phyloP scores from a whole-genome alignment of 176 grass and related monocot species.

The Eleusine indica region DNA sequence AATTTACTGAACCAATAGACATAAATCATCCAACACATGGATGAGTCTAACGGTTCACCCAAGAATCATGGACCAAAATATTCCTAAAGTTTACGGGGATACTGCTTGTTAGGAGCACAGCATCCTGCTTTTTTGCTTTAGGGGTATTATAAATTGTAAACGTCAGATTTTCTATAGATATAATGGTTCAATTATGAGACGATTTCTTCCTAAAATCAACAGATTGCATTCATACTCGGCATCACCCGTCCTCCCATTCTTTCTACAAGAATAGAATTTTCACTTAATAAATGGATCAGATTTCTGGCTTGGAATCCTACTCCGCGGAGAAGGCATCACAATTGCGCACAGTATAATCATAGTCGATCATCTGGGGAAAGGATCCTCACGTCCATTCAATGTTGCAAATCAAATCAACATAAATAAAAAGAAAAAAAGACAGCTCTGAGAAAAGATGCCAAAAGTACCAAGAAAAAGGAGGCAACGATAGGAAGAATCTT shows the following conservation, averaged over 20 bases:
- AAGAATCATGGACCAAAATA: conserved; percentile 21
- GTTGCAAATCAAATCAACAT: too few species aligned
- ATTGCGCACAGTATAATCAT: conserved; percentile 51
- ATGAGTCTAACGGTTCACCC: conserved; percentile 57
- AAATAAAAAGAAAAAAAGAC: background rate
- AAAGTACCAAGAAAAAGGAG: background rate
- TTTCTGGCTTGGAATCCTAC: conserved; percentile 63
- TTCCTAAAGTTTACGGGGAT: background rate
- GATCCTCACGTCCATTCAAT: conserved; percentile 53
- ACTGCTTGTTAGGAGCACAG: background rate
- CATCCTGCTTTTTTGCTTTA: background rate
- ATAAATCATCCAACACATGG: conserved; percentile 28
- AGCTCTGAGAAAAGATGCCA: too few species aligned
- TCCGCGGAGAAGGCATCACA: conserved; percentile 17
- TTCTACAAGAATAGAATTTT: too few species aligned
- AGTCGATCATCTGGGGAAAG: conserved; percentile 74
- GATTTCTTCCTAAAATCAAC: too few species aligned
- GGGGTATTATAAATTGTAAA: conserved; percentile 48
- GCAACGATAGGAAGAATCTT: background rate
- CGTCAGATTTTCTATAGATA: too few species aligned
- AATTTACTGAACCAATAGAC: conserved; percentile 61
- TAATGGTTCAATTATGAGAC: too few species aligned
- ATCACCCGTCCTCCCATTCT: too few species aligned
- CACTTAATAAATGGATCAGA: conserved; percentile 43
- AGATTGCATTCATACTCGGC: too few species aligned